Evolutionary conservation across 192 early-diverging fungal genomes (phyloP), one percentile per base, ranked within the genome.

Genomic region (Podila minutissima): DNA sequence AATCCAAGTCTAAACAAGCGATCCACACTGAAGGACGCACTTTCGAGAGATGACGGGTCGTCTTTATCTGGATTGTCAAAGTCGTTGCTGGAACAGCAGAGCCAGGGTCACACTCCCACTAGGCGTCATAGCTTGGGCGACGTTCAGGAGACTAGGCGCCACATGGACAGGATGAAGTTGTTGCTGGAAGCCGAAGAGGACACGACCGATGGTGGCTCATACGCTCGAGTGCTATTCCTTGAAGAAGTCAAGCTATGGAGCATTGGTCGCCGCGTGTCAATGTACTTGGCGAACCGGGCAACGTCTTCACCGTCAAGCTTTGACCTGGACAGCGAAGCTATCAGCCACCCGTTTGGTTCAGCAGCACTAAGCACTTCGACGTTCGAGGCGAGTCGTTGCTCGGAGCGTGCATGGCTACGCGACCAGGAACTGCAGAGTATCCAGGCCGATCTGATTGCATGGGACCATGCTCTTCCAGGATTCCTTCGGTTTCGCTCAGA

Each of bases 181-280:
- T 62, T 81, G 7, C 32, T 81, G 53, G 77, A 81, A 24, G 77
- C 77, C 15, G 77, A 81, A 33, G 71, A 67, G 2, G 77, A 81
- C 22, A 20, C 69, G 41, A 73, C 77, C 5, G 77, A 81, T 26
- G 77, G 77, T n/a, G 77, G 66, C 19, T 35, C 77, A 1, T 81
- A 81, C 32, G n/a, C 77, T 6, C 62, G 77, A 28, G 46, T 81
- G 1, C 53, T 81, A 46, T 81, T 81, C 58, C 32, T 81, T 50
- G 77, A 81, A 50, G 77, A 81, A 46, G 63, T 81, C 48, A 81
- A 81, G 65, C 60, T 81, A 26, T 81, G 77, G 77, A 24, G 58
- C 22, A 69, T 81, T 55, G 77, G 77, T 8, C 70, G 77, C 2
- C 71, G 77, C 10, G 77, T 73, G 2, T 71, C 69, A 3, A 67